Evolutionary conservation across 495 filamentous ascomycete genomes (phyloP).

Genomic region (Tuber magnatum): DNA sequence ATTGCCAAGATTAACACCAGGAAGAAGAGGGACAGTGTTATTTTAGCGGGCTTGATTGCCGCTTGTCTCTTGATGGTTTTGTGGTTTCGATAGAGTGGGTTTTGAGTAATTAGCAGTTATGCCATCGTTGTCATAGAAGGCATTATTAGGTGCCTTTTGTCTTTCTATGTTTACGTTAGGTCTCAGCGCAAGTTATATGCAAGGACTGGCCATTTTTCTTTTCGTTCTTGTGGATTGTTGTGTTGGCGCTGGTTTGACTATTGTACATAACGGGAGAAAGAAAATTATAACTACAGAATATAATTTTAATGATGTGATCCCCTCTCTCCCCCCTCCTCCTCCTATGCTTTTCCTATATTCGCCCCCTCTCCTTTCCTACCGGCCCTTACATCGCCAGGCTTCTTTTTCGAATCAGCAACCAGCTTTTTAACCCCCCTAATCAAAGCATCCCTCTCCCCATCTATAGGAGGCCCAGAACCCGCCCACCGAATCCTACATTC

Average conservation of each 20-base stretch:
- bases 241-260: constrained; percentile 25
- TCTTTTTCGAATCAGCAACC: constrained; percentile 49
- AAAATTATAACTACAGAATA: constrained; percentile 27
- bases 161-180: background rate
- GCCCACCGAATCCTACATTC: constrained; percentile 91
- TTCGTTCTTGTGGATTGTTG: constrained; percentile 26
- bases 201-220: constrained; percentile 6
- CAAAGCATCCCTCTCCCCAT: constrained; percentile 62
- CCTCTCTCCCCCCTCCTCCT: background rate
- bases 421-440: constrained; percentile 62
- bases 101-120: background rate
- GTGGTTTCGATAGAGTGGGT: constrained; percentile 58
- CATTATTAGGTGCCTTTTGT: background rate
- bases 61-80: constrained; percentile 82
- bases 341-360: background rate
- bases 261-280: constrained; percentile 15
- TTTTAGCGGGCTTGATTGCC: constrained; percentile 82
- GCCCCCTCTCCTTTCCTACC: constrained; percentile 8
- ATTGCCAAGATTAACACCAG: constrained; percentile 91
- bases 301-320: constrained; percentile 8
- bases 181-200: background rate
- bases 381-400: constrained; percentile 28
- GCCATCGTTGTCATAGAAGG: background rate
- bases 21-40: constrained; percentile 90
- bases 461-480: constrained; percentile 68